phyloP scores from a whole-genome alignment of 208 protist genomes.

The Trichomonas gallinae region DNA sequence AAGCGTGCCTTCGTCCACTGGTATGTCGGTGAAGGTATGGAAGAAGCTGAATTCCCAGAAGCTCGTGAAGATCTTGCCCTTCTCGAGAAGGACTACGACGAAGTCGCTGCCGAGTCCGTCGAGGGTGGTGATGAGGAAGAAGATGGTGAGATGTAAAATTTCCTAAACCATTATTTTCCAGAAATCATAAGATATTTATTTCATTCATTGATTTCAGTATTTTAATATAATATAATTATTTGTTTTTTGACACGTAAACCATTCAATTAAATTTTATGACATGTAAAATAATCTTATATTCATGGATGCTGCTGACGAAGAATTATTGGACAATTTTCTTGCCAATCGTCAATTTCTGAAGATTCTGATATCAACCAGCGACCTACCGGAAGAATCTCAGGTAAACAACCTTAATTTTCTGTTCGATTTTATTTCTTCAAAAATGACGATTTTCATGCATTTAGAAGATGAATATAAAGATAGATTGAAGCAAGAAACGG shows the following conservation, averaged over 20 bases:
- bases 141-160: constrained; percentile 27
- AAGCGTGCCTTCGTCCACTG: constrained; percentile 58
- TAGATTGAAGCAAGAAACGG: not conserved
- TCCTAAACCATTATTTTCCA: too few species aligned
- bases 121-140: constrained; percentile 38
- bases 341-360: not conserved
- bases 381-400: not conserved
- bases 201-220: too few species aligned
- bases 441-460: not conserved
- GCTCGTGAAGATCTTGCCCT: constrained; percentile 53
- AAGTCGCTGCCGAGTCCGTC: constrained; percentile 46
- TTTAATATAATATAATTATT: too few species aligned
- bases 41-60: constrained; percentile 57
- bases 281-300: too few species aligned
- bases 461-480: not conserved
- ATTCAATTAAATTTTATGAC: too few species aligned
- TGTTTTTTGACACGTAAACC: too few species aligned
- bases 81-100: constrained; percentile 53
- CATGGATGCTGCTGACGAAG: too few species aligned
- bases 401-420: not conserved
- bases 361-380: not conserved
- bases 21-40: constrained; percentile 61
- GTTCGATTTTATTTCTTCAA: not conserved
- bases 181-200: too few species aligned
- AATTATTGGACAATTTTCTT: not conserved